Evolutionary conservation across 805 yeast species (phyloP).

Genomic region (Wickerhamiella galacta): DNA sequence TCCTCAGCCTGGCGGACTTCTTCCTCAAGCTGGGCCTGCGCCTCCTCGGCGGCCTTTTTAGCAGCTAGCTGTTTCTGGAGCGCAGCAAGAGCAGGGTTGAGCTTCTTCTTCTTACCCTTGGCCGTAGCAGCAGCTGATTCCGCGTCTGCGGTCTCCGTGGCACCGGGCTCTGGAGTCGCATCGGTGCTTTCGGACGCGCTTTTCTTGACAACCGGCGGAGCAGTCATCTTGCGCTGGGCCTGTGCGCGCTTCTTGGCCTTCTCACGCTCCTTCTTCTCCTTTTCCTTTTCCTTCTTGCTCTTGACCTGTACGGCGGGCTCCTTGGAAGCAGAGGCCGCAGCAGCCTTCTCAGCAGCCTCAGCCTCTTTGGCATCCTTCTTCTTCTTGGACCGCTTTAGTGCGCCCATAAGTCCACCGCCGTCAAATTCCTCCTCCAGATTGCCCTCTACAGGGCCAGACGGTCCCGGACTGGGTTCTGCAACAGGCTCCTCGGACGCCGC

Average conservation of each 20-base stretch:
- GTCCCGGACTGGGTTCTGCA: conserved; percentile 7
- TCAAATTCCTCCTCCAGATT: conserved; percentile 21
- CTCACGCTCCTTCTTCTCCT: conserved; percentile 53
- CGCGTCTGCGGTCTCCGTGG: conserved; percentile 20
- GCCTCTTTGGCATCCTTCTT: conserved; percentile 58
- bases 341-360: conserved; percentile 20
- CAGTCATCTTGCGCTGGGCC: conserved; percentile 69
- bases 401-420: conserved; percentile 62
- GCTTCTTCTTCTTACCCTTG: conserved; percentile 50
- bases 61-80: conserved; percentile 77
- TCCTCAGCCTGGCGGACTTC: conserved; percentile 35
- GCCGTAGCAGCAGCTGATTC: conserved; percentile 25
- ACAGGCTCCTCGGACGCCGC: conserved; percentile 16
- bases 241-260: conserved; percentile 82
- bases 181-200: conserved; percentile 28
- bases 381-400: conserved; percentile 62
- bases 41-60: conserved; percentile 77
- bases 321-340: conserved; percentile 18
- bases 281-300: conserved; percentile 88
- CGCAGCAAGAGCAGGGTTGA: conserved; percentile 83
- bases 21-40: conserved; percentile 57
- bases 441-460: conserved; percentile 19
- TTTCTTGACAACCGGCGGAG: conserved; percentile 43
- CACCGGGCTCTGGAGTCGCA: conserved; percentile 29
- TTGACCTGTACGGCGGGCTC: conserved; percentile 55